Percentiles rank a stretch among this genome's conserved stretches.
Conservation (phyloP, 2,329 filamentous ascomycete genomes). For the Curvularia hawaiiensis region DNA sequence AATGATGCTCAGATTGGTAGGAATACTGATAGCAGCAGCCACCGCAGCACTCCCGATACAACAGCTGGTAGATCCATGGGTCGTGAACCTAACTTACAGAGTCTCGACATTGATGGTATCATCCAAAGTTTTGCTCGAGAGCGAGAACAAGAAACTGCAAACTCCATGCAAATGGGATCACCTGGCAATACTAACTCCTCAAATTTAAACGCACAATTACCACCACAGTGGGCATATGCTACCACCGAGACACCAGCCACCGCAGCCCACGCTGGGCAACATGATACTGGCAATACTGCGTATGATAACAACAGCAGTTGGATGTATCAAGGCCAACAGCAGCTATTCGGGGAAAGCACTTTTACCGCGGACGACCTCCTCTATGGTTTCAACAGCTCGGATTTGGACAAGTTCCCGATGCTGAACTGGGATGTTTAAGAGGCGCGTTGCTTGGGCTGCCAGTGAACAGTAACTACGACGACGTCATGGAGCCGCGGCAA, state of each 20-base stretch:
- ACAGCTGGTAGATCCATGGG: constrained; percentile 16
- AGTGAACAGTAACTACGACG: neutral
- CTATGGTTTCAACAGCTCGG: constrained; percentile 35
- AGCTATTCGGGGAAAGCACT: constrained; percentile 18
- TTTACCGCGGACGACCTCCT: constrained; percentile 32
- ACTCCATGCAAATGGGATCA: neutral
- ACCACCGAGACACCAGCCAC: neutral
- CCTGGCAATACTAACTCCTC: neutral
- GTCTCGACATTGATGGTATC: constrained; percentile 51
- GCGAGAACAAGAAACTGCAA: constrained; percentile 22
- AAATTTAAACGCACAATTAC: neutral
- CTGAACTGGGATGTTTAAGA: constrained; percentile 5
- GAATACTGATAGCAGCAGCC: constrained; percentile 5
- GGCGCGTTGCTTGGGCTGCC: neutral
- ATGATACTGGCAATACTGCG: neutral
- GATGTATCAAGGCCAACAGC: constrained; percentile 17
- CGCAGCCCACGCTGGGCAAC: neutral
- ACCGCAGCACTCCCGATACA: constrained; percentile 11
- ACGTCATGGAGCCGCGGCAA: neutral
- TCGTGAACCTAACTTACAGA: constrained; percentile 31
- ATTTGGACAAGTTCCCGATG: constrained; percentile 31
- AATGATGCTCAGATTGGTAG: constrained; percentile 27
- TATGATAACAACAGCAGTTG: constrained; percentile 23
- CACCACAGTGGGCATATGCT: neutral
- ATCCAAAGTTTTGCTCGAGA: constrained; percentile 51